Percentiles rank a stretch among this genome's conserved stretches.
These are phyloP conservation scores for Cotoneaster glaucophyllus DNA, from an alignment of 306 rosid genomes.

Conservation along the genomic window DNA sequence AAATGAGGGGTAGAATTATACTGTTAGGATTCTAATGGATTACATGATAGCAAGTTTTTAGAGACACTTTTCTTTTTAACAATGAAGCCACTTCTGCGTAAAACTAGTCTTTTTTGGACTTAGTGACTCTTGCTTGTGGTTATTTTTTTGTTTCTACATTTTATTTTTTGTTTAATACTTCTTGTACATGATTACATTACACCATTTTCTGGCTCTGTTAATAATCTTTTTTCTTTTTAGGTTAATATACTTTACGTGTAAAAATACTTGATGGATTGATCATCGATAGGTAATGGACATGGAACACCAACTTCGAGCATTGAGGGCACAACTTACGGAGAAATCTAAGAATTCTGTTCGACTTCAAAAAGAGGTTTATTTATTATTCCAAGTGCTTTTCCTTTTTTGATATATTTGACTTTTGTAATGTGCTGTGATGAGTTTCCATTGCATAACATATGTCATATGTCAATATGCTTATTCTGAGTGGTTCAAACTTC, in stretches of 20 bases:
- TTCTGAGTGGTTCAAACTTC: background rate
- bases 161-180: background rate
- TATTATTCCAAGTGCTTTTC: background rate
- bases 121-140: background rate
- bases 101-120: background rate
- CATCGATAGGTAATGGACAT: conserved; percentile 82
- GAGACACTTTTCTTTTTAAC: background rate
- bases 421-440: background rate
- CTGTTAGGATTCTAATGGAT: no score
- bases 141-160: background rate
- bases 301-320: conserved; percentile 88
- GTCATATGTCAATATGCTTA: background rate
- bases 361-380: conserved; percentile 71
- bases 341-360: conserved; percentile 70
- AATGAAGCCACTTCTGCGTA: background rate
- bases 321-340: conserved; percentile 75
- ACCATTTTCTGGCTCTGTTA: background rate
- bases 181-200: background rate
- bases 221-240: background rate
- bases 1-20: no score
- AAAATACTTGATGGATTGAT: background rate
- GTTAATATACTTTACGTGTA: background rate
- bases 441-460: background rate
- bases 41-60: background rate
- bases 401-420: background rate